Evolutionary conservation across 805 yeast genomes (phyloP).

Genomic region (Starmerella floris): DNA sequence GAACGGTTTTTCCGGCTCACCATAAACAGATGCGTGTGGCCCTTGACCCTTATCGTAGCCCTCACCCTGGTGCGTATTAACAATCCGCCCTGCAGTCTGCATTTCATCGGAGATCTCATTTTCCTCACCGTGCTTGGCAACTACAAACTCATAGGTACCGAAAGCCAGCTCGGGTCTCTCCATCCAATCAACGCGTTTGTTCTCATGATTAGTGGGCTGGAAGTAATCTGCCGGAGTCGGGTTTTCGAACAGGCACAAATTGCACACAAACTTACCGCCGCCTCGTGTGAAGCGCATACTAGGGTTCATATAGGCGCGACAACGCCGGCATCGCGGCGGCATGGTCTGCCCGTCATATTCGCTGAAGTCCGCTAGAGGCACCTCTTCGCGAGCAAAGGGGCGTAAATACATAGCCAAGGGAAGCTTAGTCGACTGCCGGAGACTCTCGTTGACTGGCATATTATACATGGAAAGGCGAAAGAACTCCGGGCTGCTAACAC

Average conservation of each 20-base stretch:
- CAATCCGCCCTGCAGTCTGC: neutral
- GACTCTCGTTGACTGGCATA: constrained; percentile 59
- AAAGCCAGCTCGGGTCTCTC: constrained; percentile 61
- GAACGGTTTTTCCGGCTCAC: constrained; percentile 33
- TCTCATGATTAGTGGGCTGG: constrained; percentile 47
- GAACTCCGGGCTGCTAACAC: constrained; percentile 67
- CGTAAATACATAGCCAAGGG: constrained; percentile 72
- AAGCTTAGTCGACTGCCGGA: constrained; percentile 54
- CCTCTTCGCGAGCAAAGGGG: constrained; percentile 67
- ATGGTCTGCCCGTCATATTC: constrained; percentile 29
- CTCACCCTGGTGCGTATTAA: neutral
- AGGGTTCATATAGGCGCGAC: constrained; percentile 84
- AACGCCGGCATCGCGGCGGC: constrained; percentile 82
- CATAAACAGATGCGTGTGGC: constrained; percentile 36
- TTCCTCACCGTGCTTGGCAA: constrained; percentile 33
- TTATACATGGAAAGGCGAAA: constrained; percentile 69
- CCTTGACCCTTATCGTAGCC: neutral
- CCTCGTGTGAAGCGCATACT: constrained; percentile 51
- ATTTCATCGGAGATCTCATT: neutral
- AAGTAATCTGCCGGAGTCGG: constrained; percentile 53
- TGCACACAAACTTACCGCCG: constrained; percentile 60
- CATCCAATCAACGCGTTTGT: constrained; percentile 48
- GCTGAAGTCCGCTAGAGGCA: constrained; percentile 54
- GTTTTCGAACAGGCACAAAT: constrained; percentile 71
- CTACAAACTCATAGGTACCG: constrained; percentile 78